Conservation (phyloP, 2,329 filamentous ascomycete genomes). For the Didymella keratinophila region DNA sequence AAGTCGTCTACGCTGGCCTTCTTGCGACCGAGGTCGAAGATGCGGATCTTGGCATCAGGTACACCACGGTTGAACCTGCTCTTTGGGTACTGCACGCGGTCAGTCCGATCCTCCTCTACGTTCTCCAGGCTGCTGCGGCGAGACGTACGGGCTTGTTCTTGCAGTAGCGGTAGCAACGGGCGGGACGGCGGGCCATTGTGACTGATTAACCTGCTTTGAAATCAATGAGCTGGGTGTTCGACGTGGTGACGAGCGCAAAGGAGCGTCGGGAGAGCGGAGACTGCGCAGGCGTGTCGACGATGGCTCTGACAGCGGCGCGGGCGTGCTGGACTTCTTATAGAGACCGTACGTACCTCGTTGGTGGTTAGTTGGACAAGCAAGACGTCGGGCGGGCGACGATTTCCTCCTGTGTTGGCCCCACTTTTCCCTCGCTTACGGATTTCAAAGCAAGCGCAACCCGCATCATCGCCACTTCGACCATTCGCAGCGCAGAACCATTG, state of each 20-base stretch:
- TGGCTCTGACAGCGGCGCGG: constrained; percentile 17
- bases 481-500: not conserved
- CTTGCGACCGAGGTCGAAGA: constrained; percentile 99
- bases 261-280: constrained; percentile 15
- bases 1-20: constrained; percentile 99
- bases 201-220: constrained; percentile 56
- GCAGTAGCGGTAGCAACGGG: constrained; percentile 99
- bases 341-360: constrained; percentile 24
- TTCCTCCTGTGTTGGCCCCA: constrained; percentile 7
- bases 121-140: not conserved
- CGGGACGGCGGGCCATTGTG: constrained; percentile 99
- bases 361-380: constrained; percentile 17
- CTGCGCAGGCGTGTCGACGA: constrained; percentile 24
- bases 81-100: constrained; percentile 89
- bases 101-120: constrained; percentile 42
- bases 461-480: constrained; percentile 6
- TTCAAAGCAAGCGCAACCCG: constrained; percentile 8
- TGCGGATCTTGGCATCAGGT: constrained; percentile 80
- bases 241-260: constrained; percentile 9
- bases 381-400: constrained; percentile 14
- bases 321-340: constrained; percentile 17
- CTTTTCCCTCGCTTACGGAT: constrained; percentile 16
- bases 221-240: constrained; percentile 55
- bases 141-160: constrained; percentile 91
- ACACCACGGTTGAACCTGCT: constrained; percentile 99